A percentile compares a stretch with the other conserved stretches of the same genome.
Conservation (phyloP, 2,329 filamentous ascomycete genomes). For the Venturiaceae sp. region DNA sequence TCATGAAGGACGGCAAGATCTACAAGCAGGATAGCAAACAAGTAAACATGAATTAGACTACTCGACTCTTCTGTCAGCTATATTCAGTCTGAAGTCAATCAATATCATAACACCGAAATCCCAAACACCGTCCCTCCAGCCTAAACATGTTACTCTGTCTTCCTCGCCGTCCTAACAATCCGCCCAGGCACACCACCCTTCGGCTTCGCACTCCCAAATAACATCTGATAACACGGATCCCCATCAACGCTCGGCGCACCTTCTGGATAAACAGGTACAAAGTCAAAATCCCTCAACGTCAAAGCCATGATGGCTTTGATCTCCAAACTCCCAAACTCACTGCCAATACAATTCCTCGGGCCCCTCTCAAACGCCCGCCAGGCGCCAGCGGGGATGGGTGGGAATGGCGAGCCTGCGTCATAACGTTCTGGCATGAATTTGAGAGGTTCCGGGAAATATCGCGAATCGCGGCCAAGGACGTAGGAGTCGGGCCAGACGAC, state of each 20-base stretch:
- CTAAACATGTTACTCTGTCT: neutral
- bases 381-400: constrained; percentile 20
- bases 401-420: constrained; percentile 23
- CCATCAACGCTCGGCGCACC: constrained; percentile 3
- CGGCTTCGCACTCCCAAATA: constrained; percentile 8
- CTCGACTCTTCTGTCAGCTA: neutral
- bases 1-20: constrained; percentile 47
- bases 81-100: neutral
- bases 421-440: constrained; percentile 18
- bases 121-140: neutral
- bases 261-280: constrained; percentile 18
- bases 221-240: constrained; percentile 8
- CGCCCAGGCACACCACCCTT: constrained; percentile 5
- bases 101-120: neutral
- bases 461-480: constrained; percentile 13
- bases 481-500: constrained; percentile 9
- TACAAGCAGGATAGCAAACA: constrained; percentile 30
- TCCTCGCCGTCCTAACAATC: neutral
- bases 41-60: constrained; percentile 1
- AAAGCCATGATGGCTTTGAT: constrained; percentile 40
- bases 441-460: constrained; percentile 14
- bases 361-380: constrained; percentile 49
- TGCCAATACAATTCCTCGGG: constrained; percentile 46
- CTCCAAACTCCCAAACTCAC: constrained; percentile 46
- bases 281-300: constrained; percentile 40